Evolutionary conservation across 179 eudicot species (phyloP).

Genomic region (Camellia oleifera): DNA sequence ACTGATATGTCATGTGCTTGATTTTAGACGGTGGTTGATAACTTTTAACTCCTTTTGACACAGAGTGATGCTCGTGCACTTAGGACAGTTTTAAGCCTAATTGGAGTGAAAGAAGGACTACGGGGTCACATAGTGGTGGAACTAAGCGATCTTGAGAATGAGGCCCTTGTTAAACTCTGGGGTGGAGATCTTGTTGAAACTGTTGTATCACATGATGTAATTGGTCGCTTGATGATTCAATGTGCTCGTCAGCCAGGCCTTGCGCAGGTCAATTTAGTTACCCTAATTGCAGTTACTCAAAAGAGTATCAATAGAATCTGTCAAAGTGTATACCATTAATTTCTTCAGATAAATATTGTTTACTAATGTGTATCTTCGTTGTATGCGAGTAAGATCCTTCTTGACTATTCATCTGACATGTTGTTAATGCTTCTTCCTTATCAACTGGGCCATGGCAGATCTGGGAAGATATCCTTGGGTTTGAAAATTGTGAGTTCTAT

Average conservation of each 20-base stretch:
- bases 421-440: constrained; percentile 7
- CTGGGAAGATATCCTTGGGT: constrained; percentile 68
- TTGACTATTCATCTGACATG: not conserved
- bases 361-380: not conserved
- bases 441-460: constrained; percentile 30
- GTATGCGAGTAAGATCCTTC: constrained; percentile 1
- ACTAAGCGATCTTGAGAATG: constrained; percentile 91
- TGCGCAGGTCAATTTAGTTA: constrained; percentile 68
- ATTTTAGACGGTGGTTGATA: not conserved
- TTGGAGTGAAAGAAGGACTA: constrained; percentile 85
- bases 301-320: not conserved
- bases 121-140: constrained; percentile 96
- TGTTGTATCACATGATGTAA: constrained; percentile 96
- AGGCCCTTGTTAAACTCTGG: constrained; percentile 90
- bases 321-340: not conserved
- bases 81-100: constrained; percentile 87
- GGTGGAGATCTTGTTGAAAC: constrained; percentile 91
- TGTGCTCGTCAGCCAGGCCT: constrained; percentile 98
- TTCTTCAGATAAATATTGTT: not conserved
- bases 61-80: constrained; percentile 98
- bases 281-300: not conserved
- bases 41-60: constrained; percentile 3
- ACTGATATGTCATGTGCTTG: not conserved
- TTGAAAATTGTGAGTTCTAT: constrained; percentile 64
- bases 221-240: constrained; percentile 95